Conservation (phyloP, 1,139 yeast genomes). For the Pichia sp. region DNA sequence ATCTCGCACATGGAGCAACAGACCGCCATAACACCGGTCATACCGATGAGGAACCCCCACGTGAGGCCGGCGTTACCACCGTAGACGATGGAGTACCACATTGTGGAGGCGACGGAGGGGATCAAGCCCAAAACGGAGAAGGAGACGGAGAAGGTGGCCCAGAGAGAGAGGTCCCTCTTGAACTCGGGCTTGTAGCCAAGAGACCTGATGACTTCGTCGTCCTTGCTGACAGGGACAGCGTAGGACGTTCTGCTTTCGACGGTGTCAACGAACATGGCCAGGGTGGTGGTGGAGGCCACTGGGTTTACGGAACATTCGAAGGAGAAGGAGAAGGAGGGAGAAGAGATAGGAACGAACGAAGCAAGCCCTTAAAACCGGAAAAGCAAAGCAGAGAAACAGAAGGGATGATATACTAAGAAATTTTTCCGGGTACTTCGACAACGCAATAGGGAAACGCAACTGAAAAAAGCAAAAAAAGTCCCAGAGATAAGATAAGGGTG, state of each 20-base stretch:
- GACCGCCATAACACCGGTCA: constrained; percentile 46
- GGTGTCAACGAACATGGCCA: constrained; percentile 1
- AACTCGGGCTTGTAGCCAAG: constrained; percentile 74
- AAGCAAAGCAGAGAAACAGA: background rate
- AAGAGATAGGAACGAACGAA: background rate
- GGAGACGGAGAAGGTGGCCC: constrained; percentile 63
- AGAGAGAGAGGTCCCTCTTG: constrained; percentile 59
- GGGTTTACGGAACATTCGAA: background rate
- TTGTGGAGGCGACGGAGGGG: constrained; percentile 63
- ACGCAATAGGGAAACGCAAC: background rate
- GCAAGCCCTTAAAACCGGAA: background rate
- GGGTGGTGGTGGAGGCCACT: background rate
- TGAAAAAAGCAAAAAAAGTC: background rate
- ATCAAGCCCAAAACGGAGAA: constrained; percentile 68
- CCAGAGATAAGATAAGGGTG: background rate
- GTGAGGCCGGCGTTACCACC: constrained; percentile 50
- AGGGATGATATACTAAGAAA: background rate
- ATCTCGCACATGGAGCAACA: constrained; percentile 59
- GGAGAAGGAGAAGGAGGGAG: background rate
- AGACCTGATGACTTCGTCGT: constrained; percentile 56
- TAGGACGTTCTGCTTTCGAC: constrained; percentile 1
- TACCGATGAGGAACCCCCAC: constrained; percentile 52
- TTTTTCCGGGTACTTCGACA: background rate
- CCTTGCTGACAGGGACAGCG: constrained; percentile 24
- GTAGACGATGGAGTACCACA: constrained; percentile 45